These are phyloP conservation scores for Orychophragmus violaceus DNA, from an alignment of 345 rosid species.

Conservation along the genomic window DNA sequence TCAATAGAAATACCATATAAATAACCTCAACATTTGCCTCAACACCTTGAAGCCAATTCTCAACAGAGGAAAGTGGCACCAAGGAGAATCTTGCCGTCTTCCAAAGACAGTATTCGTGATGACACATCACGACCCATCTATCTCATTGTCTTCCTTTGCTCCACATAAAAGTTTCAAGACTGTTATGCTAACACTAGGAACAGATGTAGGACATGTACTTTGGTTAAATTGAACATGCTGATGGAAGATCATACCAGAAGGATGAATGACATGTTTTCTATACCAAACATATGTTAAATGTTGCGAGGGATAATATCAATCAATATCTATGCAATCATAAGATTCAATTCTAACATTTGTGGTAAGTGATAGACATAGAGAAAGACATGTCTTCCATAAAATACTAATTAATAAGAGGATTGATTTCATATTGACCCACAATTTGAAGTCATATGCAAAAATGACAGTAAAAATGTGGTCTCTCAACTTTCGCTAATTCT, in stretches of 20 bases:
- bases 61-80: not conserved
- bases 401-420: too few relatives aligned
- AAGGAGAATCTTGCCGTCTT: not conserved
- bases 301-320: too few relatives aligned
- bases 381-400: too few relatives aligned
- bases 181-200: not conserved
- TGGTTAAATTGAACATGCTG: not conserved
- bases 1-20: not conserved
- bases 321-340: too few relatives aligned
- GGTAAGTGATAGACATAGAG: too few relatives aligned
- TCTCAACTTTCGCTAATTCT: too few relatives aligned
- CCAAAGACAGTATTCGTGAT: not conserved
- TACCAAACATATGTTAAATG: not conserved
- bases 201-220: not conserved
- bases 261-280: not conserved
- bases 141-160: not conserved
- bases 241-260: not conserved
- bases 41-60: too few relatives aligned
- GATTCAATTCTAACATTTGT: too few relatives aligned
- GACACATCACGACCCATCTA: not conserved
- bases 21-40: too few relatives aligned
- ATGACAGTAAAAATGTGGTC: too few relatives aligned
- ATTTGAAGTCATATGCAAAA: too few relatives aligned
- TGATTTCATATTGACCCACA: too few relatives aligned
- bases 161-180: not conserved